Evolutionary conservation across 495 filamentous ascomycete genomes (phyloP).

Genomic region (Aspergillus coremiiformis): DNA sequence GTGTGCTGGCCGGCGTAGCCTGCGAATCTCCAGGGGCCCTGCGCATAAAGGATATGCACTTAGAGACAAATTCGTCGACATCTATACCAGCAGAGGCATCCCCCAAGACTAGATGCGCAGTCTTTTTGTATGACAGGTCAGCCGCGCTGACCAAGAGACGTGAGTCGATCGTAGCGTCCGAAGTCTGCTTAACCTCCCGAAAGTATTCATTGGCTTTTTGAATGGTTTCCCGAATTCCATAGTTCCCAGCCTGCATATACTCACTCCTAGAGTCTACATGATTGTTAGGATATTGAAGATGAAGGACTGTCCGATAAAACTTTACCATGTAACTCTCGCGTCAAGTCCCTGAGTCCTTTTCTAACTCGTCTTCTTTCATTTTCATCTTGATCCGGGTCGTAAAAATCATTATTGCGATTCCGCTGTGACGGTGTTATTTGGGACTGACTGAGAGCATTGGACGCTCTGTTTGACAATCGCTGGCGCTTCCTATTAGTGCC

Average conservation of each 20-base stretch:
- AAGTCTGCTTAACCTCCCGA: slow-evolving; percentile 73
- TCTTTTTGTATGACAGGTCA: slow-evolving; percentile 70
- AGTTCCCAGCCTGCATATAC: slow-evolving; percentile 51
- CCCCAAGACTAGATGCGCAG: slow-evolving; percentile 61
- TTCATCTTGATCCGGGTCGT: slow-evolving; percentile 83
- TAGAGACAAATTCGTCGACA: slow-evolving; percentile 87
- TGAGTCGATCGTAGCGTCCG: slow-evolving; percentile 88
- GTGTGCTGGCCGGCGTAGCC: slow-evolving; percentile 16
- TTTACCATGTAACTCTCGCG: slow-evolving; percentile 56
- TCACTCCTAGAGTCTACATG: slow-evolving; percentile 57
- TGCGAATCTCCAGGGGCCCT: slow-evolving; percentile 35
- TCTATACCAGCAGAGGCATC: slow-evolving; percentile 67
- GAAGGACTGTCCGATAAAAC: neutral
- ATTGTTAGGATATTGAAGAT: slow-evolving; percentile 5
- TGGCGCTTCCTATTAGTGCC: slow-evolving; percentile 31
- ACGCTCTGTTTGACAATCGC: slow-evolving; percentile 31
- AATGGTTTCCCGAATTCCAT: slow-evolving; percentile 55
- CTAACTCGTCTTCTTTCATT: slow-evolving; percentile 68
- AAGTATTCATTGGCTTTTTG: slow-evolving; percentile 57
- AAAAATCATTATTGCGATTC: slow-evolving; percentile 43
- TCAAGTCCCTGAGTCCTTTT: slow-evolving; percentile 58
- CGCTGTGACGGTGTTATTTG: slow-evolving; percentile 22
- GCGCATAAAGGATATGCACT: slow-evolving; percentile 84
- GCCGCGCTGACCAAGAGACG: slow-evolving; percentile 69
- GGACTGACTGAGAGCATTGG: slow-evolving; percentile 25